Evolutionary conservation across 2,329 filamentous ascomycete genomes (phyloP).

Genomic region (Colletotrichum ledebouriae): DNA sequence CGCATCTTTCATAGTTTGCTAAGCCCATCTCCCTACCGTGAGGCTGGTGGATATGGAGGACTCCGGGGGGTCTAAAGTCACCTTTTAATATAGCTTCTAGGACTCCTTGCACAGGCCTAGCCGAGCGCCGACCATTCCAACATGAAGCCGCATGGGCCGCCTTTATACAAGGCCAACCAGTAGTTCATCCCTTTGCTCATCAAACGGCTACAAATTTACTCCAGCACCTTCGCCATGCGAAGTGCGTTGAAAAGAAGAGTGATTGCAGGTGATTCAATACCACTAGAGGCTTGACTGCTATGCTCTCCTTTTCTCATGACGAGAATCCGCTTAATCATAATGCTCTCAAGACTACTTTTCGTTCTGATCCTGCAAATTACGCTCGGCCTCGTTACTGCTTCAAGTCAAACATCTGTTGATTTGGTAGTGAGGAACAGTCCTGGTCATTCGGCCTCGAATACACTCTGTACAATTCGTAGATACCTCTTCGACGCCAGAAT

Average conservation of each 20-base stretch:
- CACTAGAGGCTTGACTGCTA: not conserved
- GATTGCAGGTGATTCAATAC: not conserved
- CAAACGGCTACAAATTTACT: conserved; percentile 4
- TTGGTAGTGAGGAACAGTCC: conserved; percentile 10
- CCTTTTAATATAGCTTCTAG: not conserved
- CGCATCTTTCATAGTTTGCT: not conserved
- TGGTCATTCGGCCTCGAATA: too few relatives aligned
- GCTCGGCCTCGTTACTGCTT: not conserved
- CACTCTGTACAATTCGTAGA: too few relatives aligned
- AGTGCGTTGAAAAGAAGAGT: not conserved
- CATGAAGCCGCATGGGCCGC: too few relatives aligned
- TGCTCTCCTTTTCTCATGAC: not conserved
- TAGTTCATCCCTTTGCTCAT: conserved; percentile 11
- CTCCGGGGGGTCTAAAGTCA: not conserved
- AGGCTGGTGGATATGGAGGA: too few relatives aligned
- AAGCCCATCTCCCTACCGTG: not conserved
- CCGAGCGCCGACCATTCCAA: conserved; percentile 7
- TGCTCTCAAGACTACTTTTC: not conserved
- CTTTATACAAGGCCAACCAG: too few relatives aligned
- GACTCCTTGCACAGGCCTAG: not conserved
- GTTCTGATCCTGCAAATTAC: not conserved
- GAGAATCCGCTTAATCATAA: not conserved
- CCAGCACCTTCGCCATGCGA: not conserved
- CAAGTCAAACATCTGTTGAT: conserved; percentile 6
- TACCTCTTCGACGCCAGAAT: too few relatives aligned